phyloP scores from a whole-genome alignment of 495 filamentous ascomycete species.

The Xylaria palmicola region DNA sequence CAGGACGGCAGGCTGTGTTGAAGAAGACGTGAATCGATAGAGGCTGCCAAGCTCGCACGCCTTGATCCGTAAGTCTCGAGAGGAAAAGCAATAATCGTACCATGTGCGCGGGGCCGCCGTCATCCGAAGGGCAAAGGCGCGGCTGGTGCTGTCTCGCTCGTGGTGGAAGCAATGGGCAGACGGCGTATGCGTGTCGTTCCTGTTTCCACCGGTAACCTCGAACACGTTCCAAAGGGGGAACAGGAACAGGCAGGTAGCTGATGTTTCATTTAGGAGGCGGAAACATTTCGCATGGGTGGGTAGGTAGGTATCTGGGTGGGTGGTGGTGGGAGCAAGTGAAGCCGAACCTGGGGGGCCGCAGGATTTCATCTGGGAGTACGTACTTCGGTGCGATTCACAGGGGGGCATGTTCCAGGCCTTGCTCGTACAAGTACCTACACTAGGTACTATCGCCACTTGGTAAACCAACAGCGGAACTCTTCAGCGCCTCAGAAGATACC shows the following conservation, averaged over 20 bases:
- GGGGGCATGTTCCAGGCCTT: too few relatives aligned
- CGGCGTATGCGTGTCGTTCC: too few relatives aligned
- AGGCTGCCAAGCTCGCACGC: not conserved
- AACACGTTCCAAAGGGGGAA: too few relatives aligned
- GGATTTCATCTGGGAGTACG: too few relatives aligned
- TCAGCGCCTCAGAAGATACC: too few relatives aligned
- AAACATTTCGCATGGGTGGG: not conserved
- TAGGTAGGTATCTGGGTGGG: too few relatives aligned
- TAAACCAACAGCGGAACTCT: too few relatives aligned
- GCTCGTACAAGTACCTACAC: too few relatives aligned
- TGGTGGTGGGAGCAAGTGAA: conserved; percentile 1
- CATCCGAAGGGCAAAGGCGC: not conserved
- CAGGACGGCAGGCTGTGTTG: not conserved
- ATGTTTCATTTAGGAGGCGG: not conserved
- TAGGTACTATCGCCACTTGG: too few relatives aligned
- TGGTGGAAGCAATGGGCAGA: not conserved
- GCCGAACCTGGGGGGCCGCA: conserved; percentile 7
- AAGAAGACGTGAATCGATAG: not conserved
- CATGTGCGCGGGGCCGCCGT: not conserved
- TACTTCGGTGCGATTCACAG: too few relatives aligned
- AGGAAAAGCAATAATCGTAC: conserved; percentile 15
- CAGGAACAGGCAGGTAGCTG: too few relatives aligned
- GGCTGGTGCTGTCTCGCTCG: not conserved
- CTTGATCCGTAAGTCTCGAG: not conserved
- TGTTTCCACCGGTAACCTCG: too few relatives aligned